These are phyloP conservation scores for Trichosporon sp. DNA, from an alignment of 1,284 basidiomycete genomes.

Conservation along the genomic window DNA sequence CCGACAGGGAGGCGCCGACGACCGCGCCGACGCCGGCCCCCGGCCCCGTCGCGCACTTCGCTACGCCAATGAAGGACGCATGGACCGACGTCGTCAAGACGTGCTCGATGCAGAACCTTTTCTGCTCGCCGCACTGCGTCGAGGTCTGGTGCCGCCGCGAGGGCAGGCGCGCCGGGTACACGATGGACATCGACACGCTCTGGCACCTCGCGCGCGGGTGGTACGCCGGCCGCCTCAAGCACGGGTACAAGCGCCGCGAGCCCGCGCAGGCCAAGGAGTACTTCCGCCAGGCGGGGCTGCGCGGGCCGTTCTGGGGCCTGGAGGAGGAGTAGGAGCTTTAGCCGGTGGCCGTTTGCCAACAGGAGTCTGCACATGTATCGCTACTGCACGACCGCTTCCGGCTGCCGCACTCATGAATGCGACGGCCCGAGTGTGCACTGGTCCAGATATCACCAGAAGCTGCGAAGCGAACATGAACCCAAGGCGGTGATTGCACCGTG, in stretches of 20 bases:
- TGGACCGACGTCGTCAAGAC: conserved; percentile 17
- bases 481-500: too few species aligned
- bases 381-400: too few species aligned
- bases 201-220: conserved; percentile 10
- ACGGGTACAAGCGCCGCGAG: conserved; percentile 7
- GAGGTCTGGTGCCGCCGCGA: not conserved
- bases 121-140: conserved; percentile 5
- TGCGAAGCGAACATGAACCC: too few species aligned
- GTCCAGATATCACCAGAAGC: too few species aligned
- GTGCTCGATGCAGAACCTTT: conserved; percentile 10
- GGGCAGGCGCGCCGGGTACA: conserved; percentile 1
- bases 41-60: conserved; percentile 8
- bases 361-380: too few species aligned
- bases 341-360: too few species aligned
- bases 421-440: too few species aligned
- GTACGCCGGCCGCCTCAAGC: conserved; percentile 10
- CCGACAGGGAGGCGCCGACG: not conserved
- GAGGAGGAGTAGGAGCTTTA: too few species aligned
- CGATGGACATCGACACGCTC: conserved; percentile 11
- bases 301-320: conserved; percentile 13
- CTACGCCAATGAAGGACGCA: conserved; percentile 2
- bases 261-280: conserved; percentile 11
- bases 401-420: too few species aligned
- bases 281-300: conserved; percentile 8
- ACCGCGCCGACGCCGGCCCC: not conserved